Evolutionary conservation across 441 rosid genomes (phyloP).

Genomic region (Theobroma grandiflorum): DNA sequence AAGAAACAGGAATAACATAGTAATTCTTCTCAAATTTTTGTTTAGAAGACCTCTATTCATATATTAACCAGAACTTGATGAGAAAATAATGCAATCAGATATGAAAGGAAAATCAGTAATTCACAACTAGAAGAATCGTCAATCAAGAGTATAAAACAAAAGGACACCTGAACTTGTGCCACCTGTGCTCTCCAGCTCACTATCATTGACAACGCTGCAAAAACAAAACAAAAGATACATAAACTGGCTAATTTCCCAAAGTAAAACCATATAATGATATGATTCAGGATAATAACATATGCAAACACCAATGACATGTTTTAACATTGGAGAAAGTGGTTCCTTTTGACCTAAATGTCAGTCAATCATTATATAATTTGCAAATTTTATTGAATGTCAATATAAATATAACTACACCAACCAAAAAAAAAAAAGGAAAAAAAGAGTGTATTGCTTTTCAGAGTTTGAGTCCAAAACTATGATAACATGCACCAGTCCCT

Average conservation of each 20-base stretch:
- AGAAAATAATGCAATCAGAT: not conserved
- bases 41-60: not conserved
- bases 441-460: constrained; percentile 6
- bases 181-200: constrained; percentile 43
- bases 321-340: not conserved
- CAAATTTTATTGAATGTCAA: not conserved
- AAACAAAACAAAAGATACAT: constrained; percentile 24
- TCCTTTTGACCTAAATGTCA: not conserved
- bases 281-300: not conserved
- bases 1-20: not conserved
- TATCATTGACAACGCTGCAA: constrained; percentile 78
- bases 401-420: not conserved
- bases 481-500: constrained; percentile 2
- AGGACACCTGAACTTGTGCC: constrained; percentile 68
- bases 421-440: not conserved
- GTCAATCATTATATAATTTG: constrained; percentile 10
- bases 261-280: not conserved
- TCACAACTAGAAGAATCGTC: constrained; percentile 16
- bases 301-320: not conserved
- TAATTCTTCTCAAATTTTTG: not conserved
- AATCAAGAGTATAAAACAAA: constrained; percentile 16
- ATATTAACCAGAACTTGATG: not conserved
- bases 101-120: not conserved
- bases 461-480: not conserved
- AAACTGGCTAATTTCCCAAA: constrained; percentile 2